These are phyloP conservation scores for Limnomonas spitsbergensis DNA, from an alignment of 139 green algal genomes.

Conservation along the genomic window DNA sequence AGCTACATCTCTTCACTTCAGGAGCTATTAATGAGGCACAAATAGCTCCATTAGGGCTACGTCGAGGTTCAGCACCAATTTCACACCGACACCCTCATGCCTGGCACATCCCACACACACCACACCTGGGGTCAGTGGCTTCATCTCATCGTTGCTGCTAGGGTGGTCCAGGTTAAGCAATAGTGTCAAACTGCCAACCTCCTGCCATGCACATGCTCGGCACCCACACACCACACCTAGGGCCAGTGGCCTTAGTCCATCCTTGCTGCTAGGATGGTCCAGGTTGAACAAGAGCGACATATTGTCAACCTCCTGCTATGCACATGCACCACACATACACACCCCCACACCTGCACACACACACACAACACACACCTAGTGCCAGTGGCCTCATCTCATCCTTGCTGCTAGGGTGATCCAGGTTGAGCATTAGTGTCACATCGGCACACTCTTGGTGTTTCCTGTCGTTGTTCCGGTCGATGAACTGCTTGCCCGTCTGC, in stretches of 20 bases:
- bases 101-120: no score
- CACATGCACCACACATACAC: no score
- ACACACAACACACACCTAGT: conserved; percentile 7
- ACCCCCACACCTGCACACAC: no score
- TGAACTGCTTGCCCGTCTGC: no score
- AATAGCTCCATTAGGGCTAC: no score
- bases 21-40: no score
- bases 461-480: no score
- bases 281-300: conserved; percentile 10
- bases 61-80: no score
- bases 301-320: conserved; percentile 4
- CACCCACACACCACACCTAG: no score
- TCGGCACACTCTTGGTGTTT: conserved; percentile 4
- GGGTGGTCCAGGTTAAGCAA: conserved; percentile 9
- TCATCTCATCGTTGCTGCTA: not conserved
- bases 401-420: conserved; percentile 3
- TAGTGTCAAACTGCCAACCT: conserved; percentile 6
- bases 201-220: no score
- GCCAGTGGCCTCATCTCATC: conserved; percentile 3
- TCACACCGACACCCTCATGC: no score
- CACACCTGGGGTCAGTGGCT: conserved; percentile 8
- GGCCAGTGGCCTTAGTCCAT: not conserved
- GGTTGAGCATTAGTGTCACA: conserved; percentile 3
- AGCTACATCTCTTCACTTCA: no score
- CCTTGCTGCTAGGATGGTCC: not conserved